These are phyloP conservation scores for Mallotus repandus DNA, from an alignment of 441 rosid species.

Conservation along the genomic window DNA sequence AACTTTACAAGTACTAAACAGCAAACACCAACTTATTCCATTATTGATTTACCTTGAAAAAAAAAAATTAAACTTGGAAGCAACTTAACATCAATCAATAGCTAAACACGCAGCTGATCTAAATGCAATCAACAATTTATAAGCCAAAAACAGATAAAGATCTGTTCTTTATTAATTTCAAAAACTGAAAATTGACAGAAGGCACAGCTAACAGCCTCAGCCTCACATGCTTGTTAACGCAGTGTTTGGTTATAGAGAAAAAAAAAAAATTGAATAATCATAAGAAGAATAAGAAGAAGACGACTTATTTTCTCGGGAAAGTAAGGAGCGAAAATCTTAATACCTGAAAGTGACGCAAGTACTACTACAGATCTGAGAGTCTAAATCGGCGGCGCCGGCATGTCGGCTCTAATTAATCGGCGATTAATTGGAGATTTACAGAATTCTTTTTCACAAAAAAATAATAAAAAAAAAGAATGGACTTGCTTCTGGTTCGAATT, in stretches of 20 bases:
- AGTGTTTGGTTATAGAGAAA: background rate
- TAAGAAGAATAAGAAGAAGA: background rate
- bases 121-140: background rate
- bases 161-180: background rate
- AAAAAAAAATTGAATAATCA: background rate
- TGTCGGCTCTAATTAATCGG: slow-evolving; percentile 35
- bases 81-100: background rate
- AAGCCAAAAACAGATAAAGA: background rate
- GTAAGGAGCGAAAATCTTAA: slow-evolving; percentile 21
- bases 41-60: background rate
- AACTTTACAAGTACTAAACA: background rate
- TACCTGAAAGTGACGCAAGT: slow-evolving; percentile 29
- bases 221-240: background rate
- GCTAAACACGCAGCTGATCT: background rate
- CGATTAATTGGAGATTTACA: slow-evolving; percentile 32
- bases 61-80: background rate
- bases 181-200: background rate
- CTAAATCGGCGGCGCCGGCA: slow-evolving; percentile 46
- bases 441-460: background rate
- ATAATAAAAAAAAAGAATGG: background rate
- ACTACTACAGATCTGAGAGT: slow-evolving; percentile 33
- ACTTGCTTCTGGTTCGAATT: slow-evolving; percentile 29
- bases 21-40: too few relatives aligned
- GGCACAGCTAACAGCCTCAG: background rate
- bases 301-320: slow-evolving; percentile 11